A percentile compares a stretch with the other conserved stretches of the same genome.
These are phyloP conservation scores for Catenaria anguillulae DNA, from an alignment of 371 early-diverging fungal species.

Conservation along the genomic window DNA sequence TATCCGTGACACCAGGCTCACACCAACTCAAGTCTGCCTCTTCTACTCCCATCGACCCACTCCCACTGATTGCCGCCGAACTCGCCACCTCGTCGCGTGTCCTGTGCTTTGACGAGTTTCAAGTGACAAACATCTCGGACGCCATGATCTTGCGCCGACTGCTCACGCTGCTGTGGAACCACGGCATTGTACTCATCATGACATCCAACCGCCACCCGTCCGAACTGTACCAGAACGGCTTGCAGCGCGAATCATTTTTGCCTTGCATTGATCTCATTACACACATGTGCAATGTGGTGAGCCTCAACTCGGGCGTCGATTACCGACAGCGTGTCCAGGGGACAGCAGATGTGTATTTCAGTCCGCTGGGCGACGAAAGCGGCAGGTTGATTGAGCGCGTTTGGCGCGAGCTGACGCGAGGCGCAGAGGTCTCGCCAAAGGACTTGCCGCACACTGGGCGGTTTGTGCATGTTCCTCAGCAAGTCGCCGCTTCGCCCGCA, in stretches of 20 bases:
- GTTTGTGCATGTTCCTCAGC: not conserved
- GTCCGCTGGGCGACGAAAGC: not conserved
- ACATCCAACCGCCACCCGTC: slow-evolving; percentile 84
- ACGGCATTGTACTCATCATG: slow-evolving; percentile 80
- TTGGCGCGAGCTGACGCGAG: not conserved
- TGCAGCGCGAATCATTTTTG: slow-evolving; percentile 75
- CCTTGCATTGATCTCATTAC: slow-evolving; percentile 81
- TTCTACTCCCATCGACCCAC: slow-evolving; percentile 42
- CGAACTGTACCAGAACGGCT: slow-evolving; percentile 85
- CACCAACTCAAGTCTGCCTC: slow-evolving; percentile 39
- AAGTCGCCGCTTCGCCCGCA: slow-evolving; percentile 4
- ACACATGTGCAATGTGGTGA: slow-evolving; percentile 56
- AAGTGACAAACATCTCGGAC: slow-evolving; percentile 92
- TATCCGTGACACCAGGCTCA: slow-evolving; percentile 21
- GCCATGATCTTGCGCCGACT: slow-evolving; percentile 85
- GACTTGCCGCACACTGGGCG: not conserved
- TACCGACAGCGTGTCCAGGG: slow-evolving; percentile 41
- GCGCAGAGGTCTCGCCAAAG: slow-evolving; percentile 3
- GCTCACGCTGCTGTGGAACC: slow-evolving; percentile 56
- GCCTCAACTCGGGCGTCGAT: slow-evolving; percentile 75
- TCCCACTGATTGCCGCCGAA: slow-evolving; percentile 65
- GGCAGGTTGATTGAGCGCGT: too few species aligned
- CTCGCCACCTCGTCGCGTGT: slow-evolving; percentile 63
- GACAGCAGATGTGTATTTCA: not conserved
- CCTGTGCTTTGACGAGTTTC: slow-evolving; percentile 92